These are phyloP conservation scores for Davidsoniella virescens DNA, from an alignment of 2,329 filamentous ascomycete genomes.

Conservation along the genomic window DNA sequence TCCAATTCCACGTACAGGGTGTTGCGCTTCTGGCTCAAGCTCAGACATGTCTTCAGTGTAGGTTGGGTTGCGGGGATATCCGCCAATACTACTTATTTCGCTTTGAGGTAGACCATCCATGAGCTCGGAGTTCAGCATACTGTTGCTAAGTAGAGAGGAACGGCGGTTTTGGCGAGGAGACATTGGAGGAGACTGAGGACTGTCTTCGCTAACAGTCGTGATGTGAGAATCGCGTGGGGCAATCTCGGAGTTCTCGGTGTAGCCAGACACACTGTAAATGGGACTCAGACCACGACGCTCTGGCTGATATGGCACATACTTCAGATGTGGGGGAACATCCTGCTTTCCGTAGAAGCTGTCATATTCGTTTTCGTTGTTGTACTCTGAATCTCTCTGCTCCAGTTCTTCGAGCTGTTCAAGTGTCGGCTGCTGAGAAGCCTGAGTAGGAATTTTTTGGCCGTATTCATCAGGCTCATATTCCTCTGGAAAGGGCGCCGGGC, in stretches of 20 bases:
- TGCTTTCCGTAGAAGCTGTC: slow-evolving; percentile 39
- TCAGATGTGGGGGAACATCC: slow-evolving; percentile 46
- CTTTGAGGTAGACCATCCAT: slow-evolving; percentile 6
- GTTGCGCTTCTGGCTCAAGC: slow-evolving; percentile 45
- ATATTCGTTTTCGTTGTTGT: slow-evolving; percentile 7
- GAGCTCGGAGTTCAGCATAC: slow-evolving; percentile 30
- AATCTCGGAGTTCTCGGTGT: slow-evolving; percentile 40
- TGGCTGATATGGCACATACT: slow-evolving; percentile 52
- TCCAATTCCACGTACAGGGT: slow-evolving; percentile 53
- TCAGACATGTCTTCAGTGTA: slow-evolving; percentile 36
- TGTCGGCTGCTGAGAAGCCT: slow-evolving; percentile 17
- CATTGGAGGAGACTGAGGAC: slow-evolving; percentile 44
- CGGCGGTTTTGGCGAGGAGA: slow-evolving; percentile 32
- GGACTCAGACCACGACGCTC: slow-evolving; percentile 65
- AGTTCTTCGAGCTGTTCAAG: slow-evolving; percentile 28
- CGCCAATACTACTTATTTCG: slow-evolving; percentile 8
- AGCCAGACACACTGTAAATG: slow-evolving; percentile 83
- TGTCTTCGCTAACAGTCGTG: slow-evolving; percentile 26
- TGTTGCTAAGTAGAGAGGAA: slow-evolving; percentile 37
- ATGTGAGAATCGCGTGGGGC: slow-evolving; percentile 40
- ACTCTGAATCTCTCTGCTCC: slow-evolving; percentile 15
- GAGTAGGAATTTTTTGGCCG: slow-evolving; percentile 25
- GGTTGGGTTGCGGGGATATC: slow-evolving; percentile 36
- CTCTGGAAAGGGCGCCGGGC: slow-evolving; percentile 22
- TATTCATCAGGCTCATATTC: slow-evolving; percentile 33